Evolutionary conservation across 495 filamentous ascomycete species (phyloP).

Genomic region (Chaetomium fimeti): DNA sequence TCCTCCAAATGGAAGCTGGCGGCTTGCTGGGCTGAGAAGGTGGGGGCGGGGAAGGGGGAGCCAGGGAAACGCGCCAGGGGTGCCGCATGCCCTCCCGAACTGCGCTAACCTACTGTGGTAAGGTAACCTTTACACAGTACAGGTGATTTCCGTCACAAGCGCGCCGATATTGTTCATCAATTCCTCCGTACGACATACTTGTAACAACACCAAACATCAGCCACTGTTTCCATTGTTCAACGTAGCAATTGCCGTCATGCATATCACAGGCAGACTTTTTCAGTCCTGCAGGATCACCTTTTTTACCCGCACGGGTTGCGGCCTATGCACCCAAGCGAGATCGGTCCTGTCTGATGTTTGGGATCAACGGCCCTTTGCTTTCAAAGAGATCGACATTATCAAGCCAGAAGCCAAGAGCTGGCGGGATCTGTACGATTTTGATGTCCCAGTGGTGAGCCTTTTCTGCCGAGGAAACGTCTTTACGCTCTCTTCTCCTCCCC

Average conservation of each 20-base stretch:
- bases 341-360: slow-evolving; percentile 66
- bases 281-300: slow-evolving; percentile 71
- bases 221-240: background rate
- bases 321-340: slow-evolving; percentile 75
- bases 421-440: slow-evolving; percentile 84
- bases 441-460: slow-evolving; percentile 72
- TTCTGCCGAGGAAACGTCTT: too few species aligned
- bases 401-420: slow-evolving; percentile 60
- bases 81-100: background rate
- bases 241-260: slow-evolving; percentile 34
- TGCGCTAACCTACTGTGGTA: slow-evolving; percentile 7
- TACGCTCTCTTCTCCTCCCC: too few species aligned
- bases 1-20: background rate
- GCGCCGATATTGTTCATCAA: background rate
- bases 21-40: slow-evolving; percentile 3
- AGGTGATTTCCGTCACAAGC: background rate
- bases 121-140: background rate
- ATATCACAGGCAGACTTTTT: slow-evolving; percentile 43
- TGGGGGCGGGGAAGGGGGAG: slow-evolving; percentile 21
- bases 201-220: background rate
- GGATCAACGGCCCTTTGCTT: slow-evolving; percentile 67
- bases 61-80: background rate
- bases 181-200: background rate
- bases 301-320: slow-evolving; percentile 78
- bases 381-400: slow-evolving; percentile 79